These are phyloP conservation scores for Picocystis sp. DNA, from an alignment of 163 green algal species.

Conservation along the genomic window DNA sequence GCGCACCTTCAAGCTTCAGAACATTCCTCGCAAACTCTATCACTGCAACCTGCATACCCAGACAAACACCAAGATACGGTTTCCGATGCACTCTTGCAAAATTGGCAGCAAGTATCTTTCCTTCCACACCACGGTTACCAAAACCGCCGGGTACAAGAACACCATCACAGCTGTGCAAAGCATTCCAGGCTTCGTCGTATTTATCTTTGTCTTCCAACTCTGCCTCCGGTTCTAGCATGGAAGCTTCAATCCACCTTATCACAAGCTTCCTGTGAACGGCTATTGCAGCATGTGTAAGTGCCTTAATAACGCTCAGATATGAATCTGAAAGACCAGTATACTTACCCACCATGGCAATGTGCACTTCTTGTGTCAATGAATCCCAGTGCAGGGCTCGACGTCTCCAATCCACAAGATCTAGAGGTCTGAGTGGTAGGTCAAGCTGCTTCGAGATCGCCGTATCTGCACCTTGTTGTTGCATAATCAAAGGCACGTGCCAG, in stretches of 20 bases:
- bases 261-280: constrained; percentile 60
- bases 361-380: constrained; percentile 39
- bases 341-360: constrained; percentile 92
- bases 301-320: constrained; percentile 93
- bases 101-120: constrained; percentile 81
- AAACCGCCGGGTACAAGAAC: constrained; percentile 96
- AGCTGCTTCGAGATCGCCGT: constrained; percentile 44
- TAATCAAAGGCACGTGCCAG: constrained; percentile 86
- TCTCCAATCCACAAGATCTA: constrained; percentile 2
- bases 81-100: constrained; percentile 62
- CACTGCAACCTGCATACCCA: constrained; percentile 95
- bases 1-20: constrained; percentile 59
- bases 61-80: constrained; percentile 95
- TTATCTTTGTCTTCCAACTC: constrained; percentile 12
- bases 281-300: constrained; percentile 88
- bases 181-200: constrained; percentile 29
- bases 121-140: constrained; percentile 78
- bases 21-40: constrained; percentile 95
- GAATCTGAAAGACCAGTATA: constrained; percentile 89
- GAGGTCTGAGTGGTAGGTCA: constrained; percentile 8
- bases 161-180: constrained; percentile 52
- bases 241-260: constrained; percentile 80
- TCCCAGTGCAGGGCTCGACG: constrained; percentile 40
- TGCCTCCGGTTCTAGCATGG: constrained; percentile 48
- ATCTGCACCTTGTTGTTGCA: constrained; percentile 61